Conservation (phyloP, 1,139 yeast genomes). For the Blastobotrys ciferrii region DNA sequence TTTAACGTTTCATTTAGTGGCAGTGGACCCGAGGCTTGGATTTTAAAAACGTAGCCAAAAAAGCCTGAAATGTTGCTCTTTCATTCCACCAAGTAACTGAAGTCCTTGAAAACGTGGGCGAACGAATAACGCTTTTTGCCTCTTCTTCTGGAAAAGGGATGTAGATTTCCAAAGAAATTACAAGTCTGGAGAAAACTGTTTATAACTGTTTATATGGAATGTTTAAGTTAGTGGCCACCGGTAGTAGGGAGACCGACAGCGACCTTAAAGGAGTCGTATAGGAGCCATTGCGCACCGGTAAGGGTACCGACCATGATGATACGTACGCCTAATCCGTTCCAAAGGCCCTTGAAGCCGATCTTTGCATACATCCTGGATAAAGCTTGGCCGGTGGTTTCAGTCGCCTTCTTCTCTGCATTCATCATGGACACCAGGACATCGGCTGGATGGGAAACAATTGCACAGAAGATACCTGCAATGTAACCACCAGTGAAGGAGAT, state of each 20-base stretch:
- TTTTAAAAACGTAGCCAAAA: too few relatives aligned
- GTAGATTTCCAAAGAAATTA: too few relatives aligned
- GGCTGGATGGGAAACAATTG: conserved; percentile 92
- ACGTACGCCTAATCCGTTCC: conserved; percentile 94
- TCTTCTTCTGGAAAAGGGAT: too few relatives aligned
- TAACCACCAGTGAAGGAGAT: conserved; percentile 93
- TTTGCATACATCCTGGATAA: conserved; percentile 67
- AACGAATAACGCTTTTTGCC: too few relatives aligned
- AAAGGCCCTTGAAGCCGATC: conserved; percentile 85
- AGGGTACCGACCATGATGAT: conserved; percentile 95
- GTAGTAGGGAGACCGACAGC: conserved; percentile 90
- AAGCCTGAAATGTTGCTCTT: too few relatives aligned
- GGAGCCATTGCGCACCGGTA: conserved; percentile 95
- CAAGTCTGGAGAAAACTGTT: too few relatives aligned
- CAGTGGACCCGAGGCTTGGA: too few relatives aligned
- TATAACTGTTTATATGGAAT: neutral
- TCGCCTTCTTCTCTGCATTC: conserved; percentile 67
- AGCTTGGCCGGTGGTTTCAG: conserved; percentile 67
- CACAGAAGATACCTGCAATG: conserved; percentile 95
- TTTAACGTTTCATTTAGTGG: too few relatives aligned
- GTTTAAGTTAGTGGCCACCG: conserved; percentile 15
- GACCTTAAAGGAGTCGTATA: conserved; percentile 92
- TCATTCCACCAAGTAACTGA: too few relatives aligned
- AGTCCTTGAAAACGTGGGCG: too few relatives aligned
- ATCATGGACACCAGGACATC: conserved; percentile 95